Base-by-base conservation (phyloP, 495 filamentous ascomycete genomes). In the Hypoxylon perforatum region DNA sequence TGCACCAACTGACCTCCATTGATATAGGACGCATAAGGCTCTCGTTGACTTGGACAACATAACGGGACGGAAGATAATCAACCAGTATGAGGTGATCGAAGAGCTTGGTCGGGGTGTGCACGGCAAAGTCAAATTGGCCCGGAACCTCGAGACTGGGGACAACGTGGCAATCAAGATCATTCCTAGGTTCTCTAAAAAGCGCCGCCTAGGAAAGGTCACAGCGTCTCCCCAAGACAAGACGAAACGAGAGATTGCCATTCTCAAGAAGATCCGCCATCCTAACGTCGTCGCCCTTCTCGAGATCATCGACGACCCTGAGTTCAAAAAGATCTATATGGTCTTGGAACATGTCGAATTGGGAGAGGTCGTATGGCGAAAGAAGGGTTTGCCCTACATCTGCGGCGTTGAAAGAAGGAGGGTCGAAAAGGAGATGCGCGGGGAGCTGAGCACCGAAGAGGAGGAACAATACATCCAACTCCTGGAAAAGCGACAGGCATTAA, bases 161-260 rank as follows among this genome's bases (percentile, higher is more conserved):
- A 86, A 89, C 67, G 94, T 97, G 4, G 95, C 95, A 15, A 97
- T 99, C 83, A 99, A 98, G 78, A 98, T 99, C 69, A 95, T 99
- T 22, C 92, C 96, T 45, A 85, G 95, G n/a, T 94, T 92, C 70
- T 93, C 96, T 53, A 97, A 93, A 75, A 92, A 91, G 61, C 88
- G 93, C 36, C 91, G 93, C 12, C 82, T 99, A n/a, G 95, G 96
- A 18, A 86, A 85, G 72, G 82, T 87, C 59, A 85, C 81, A 3
- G 82, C 82, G 48, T 81, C 80, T 23, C 89, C 92, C 18, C 92
- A 94, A 71, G 92, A 96, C 73, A 97, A 97, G 80, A 94, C 96
- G 59, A 97, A 96, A 80, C 89, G 90, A 73, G 95, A 99, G 80
- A 94, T 99, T 62, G 95, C 95, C 64, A 97, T 99, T 56, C 80